phyloP scores from a whole-genome alignment of 1,284 basidiomycete genomes.

The Ustilago sp. region DNA sequence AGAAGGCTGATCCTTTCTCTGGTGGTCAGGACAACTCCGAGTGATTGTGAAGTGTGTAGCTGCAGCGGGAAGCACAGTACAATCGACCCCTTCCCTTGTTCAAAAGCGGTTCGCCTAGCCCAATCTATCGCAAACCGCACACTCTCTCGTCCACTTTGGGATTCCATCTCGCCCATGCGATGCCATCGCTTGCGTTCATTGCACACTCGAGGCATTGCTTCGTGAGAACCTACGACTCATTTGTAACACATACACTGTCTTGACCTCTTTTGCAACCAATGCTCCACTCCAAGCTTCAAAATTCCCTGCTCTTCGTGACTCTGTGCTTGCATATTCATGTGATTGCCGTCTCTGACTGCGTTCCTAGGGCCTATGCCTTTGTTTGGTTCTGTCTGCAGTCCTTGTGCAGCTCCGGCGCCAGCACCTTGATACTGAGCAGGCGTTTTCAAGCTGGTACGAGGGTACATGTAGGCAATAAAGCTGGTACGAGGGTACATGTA shows the following conservation, averaged over 20 bases:
- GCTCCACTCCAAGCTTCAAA: conserved; percentile 8
- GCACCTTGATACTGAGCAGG: too few species aligned
- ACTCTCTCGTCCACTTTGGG: not conserved
- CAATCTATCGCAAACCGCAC: not conserved
- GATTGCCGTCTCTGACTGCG: not conserved
- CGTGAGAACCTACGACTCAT: not conserved
- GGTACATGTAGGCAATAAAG: conserved; percentile 11
- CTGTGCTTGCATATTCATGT: not conserved
- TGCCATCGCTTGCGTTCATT: not conserved
- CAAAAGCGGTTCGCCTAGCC: not conserved
- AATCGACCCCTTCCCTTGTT: not conserved
- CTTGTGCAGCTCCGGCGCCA: too few species aligned
- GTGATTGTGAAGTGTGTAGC: not conserved
- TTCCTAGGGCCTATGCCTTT: not conserved
- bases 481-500: not conserved
- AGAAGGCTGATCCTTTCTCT: conserved; percentile 17
- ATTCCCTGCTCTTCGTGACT: not conserved
- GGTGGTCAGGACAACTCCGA: conserved; percentile 13
- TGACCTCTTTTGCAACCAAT: conserved; percentile 5
- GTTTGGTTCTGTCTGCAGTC: not conserved
- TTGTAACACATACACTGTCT: conserved; percentile 5
- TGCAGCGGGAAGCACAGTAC: not conserved
- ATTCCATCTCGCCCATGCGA: not conserved
- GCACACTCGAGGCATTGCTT: not conserved
- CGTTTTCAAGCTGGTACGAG: not conserved